Evolutionary conservation across 164 flowering plant species (phyloP), one percentile per base, ranked within the genome.

Genomic region (Sedum album): DNA sequence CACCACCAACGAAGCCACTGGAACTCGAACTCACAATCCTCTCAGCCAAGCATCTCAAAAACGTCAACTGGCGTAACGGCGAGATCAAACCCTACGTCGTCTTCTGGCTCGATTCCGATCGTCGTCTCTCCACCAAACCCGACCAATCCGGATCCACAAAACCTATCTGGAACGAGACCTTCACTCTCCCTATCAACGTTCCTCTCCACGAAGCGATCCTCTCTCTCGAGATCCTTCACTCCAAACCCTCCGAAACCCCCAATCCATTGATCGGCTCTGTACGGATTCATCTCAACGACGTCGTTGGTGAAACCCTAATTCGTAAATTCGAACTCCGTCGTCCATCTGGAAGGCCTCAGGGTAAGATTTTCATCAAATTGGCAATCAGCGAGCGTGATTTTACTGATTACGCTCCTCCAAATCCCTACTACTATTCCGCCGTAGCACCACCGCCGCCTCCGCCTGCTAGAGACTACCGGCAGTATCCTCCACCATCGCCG

Each of bases 331-430:
- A 84, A 61, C 84, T 92, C 51, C 76, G 73, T 31, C 89, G 92
- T 17, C 91, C 93, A 20, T 92, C 94, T 18, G 97, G 97, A 20
- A 91, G 97, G 10, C 94, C 90, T 23, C 97, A 92, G 31, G 97
- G 97, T 0, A 88, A 84, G 82, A 82, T 89, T 79, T 75, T 83
- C 14, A 25, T 92, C 2, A 89, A 84, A 69, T 76, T 89, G 36
- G 76, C 79, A 31, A 14, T 89, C 35, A 78, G 81, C 0, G 90
- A 82, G 42, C 85, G 87, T 15, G 86, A 69, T 15, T 53, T 74
- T 38, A 77, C 79, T 0, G 87, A 84, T 78, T 81, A 80, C 81
- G 35, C 81, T 77, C 86, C 84, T 76, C 82, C 76, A 8, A 30
- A 75, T 14, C 64, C 66, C 68, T 82, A 83, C 74, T 83, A 76